phyloP scores from a whole-genome alignment of 139 green algal genomes.

The Tetraselmis chui region DNA sequence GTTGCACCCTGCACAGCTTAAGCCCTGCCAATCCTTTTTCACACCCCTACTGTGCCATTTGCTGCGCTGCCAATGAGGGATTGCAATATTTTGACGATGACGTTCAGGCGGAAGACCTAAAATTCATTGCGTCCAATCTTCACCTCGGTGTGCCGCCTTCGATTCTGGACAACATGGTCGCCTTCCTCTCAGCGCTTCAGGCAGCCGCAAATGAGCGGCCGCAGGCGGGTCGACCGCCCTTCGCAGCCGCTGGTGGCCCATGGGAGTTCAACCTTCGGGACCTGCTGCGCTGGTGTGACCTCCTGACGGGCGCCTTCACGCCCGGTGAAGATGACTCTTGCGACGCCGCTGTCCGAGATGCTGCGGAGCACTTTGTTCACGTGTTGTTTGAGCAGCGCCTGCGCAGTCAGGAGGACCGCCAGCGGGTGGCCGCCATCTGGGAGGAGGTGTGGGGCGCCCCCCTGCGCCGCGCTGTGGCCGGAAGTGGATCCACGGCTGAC shows the following conservation, averaged over 20 bases:
- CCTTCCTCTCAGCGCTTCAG: conserved; percentile 63
- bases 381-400: conserved; percentile 81
- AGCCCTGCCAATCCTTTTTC: too few relatives aligned
- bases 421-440: conserved; percentile 29
- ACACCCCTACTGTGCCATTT: not conserved
- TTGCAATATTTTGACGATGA: too few relatives aligned
- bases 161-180: conserved; percentile 68
- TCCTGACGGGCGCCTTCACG: conserved; percentile 43
- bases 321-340: conserved; percentile 13
- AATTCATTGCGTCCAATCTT: conserved; percentile 26
- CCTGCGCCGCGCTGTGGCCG: not conserved
- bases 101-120: not conserved
- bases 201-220: conserved; percentile 13
- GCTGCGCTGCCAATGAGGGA: too few relatives aligned
- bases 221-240: conserved; percentile 23
- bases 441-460: conserved; percentile 34
- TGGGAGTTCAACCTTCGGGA: conserved; percentile 99
- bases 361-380: conserved; percentile 48
- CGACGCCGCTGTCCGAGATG: conserved; percentile 31
- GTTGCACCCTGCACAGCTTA: too few relatives aligned
- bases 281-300: conserved; percentile 90
- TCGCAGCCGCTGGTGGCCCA: conserved; percentile 71
- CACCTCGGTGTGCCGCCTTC: conserved; percentile 54
- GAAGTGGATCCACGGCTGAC: not conserved
- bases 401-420: conserved; percentile 59